phyloP scores from a whole-genome alignment of 2,329 filamentous ascomycete genomes.

The Bipolaris zeicola region DNA sequence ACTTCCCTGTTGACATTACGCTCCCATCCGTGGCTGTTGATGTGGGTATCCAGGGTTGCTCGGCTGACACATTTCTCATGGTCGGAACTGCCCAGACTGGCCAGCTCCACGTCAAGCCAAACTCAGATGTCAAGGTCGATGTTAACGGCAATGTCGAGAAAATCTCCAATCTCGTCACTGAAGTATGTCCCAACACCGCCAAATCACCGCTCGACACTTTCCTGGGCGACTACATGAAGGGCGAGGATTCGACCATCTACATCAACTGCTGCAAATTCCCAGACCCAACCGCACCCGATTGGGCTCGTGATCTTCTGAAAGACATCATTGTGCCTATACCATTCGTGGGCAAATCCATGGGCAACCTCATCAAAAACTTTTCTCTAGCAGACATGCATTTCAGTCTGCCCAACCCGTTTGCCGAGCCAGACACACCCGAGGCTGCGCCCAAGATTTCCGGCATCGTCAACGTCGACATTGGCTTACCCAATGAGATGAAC shows the following conservation, averaged over 20 bases:
- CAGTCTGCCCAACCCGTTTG: conserved; percentile 77
- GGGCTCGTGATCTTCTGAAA: conserved; percentile 80
- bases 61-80: conserved; percentile 73
- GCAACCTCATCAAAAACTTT: conserved; percentile 85
- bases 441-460: conserved; percentile 81
- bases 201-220: conserved; percentile 85
- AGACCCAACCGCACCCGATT: conserved; percentile 72
- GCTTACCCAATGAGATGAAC: conserved; percentile 83
- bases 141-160: conserved; percentile 74
- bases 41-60: conserved; percentile 83
- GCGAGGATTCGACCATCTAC: conserved; percentile 77
- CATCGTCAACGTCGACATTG: conserved; percentile 77
- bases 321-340: conserved; percentile 84
- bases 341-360: conserved; percentile 80
- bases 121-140: conserved; percentile 69
- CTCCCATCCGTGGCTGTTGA: conserved; percentile 84
- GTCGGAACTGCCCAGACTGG: conserved; percentile 77
- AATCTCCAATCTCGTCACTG: conserved; percentile 74
- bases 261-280: conserved; percentile 77
- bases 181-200: conserved; percentile 74
- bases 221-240: conserved; percentile 79
- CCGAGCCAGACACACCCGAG: conserved; percentile 74
- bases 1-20: conserved; percentile 76
- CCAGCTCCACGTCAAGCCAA: conserved; percentile 69
- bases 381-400: conserved; percentile 86